Conservation (phyloP, 1,139 yeast species). For the Yarrowia galli region DNA sequence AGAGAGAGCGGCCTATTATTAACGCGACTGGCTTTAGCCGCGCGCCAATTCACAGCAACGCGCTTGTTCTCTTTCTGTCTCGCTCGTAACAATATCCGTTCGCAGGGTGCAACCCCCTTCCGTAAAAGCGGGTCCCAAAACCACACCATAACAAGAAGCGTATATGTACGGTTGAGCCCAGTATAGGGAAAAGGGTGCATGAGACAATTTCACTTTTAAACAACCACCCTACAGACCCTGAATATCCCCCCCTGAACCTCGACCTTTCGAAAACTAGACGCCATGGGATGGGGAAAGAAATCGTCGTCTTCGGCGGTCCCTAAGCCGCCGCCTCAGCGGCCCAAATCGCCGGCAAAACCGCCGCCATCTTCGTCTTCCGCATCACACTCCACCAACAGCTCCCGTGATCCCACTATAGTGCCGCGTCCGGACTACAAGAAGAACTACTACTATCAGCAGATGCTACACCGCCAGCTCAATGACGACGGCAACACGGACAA, state of each 20-base stretch:
- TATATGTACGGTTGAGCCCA: neutral
- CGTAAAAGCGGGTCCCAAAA: slow-evolving; percentile 17
- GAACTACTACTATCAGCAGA: slow-evolving; percentile 29
- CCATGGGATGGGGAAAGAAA: slow-evolving; percentile 34
- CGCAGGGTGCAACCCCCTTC: neutral
- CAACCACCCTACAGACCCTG: slow-evolving; percentile 5
- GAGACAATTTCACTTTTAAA: slow-evolving; percentile 27
- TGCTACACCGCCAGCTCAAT: slow-evolving; percentile 25
- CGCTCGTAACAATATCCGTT: no score
- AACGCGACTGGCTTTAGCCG: neutral
- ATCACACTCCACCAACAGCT: neutral
- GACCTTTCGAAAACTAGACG: neutral
- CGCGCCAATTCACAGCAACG: neutral
- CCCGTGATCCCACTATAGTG: slow-evolving; percentile 11
- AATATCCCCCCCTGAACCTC: neutral
- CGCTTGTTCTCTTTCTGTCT: no score
- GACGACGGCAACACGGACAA: slow-evolving; percentile 1
- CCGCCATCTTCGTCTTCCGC: neutral
- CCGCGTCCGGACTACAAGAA: slow-evolving; percentile 32
- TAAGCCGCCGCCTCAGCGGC: neutral
- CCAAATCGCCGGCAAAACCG: neutral
- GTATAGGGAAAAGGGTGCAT: slow-evolving; percentile 13
- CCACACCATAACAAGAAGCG: slow-evolving; percentile 13
- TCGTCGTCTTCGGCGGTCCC: slow-evolving; percentile 16
- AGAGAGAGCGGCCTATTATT: no score